phyloP scores from a whole-genome alignment of 176 grass and related monocot species.

The barley (Hordeum vulgare) region MorexV3_pseudomolecules_assembly NC_058522.1:552927141-552927640 shows the following conservation, averaged over 20 bases:
- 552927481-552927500: background rate
- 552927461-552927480: background rate
- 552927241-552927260: background rate
- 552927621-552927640: background rate
- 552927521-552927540: background rate
- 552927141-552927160: slow-evolving; percentile 26
- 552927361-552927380: slow-evolving; percentile 9
- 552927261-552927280: slow-evolving; percentile 17
- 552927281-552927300: slow-evolving; percentile 56
- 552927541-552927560: background rate
- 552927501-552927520: background rate
- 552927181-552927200: slow-evolving; percentile 24
- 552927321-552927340: slow-evolving; percentile 33
- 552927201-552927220: slow-evolving; percentile 12
- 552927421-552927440: slow-evolving; percentile 48
- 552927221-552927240: slow-evolving; percentile 20
- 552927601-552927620: background rate
- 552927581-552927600: background rate
- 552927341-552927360: slow-evolving; percentile 40
- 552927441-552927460: background rate
- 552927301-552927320: slow-evolving; percentile 39
- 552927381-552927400: slow-evolving; percentile 35
- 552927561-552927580: background rate
- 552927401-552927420: slow-evolving; percentile 37
- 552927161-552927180: slow-evolving; percentile 30